phyloP scores from a whole-genome alignment of 192 early-diverging fungal genomes.

The Pilaira anomala region DNA sequence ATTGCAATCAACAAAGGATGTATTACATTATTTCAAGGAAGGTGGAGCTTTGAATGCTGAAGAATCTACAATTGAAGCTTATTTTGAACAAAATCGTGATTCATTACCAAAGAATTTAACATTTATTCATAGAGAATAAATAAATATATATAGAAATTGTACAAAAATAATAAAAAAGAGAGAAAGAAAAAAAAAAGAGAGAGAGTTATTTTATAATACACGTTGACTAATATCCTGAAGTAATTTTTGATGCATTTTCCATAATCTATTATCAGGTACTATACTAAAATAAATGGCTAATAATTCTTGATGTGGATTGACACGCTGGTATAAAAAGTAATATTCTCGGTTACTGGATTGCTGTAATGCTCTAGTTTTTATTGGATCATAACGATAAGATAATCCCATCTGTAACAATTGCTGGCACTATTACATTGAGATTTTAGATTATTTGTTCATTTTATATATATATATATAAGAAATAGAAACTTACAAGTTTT shows the following conservation, averaged over 20 bases:
- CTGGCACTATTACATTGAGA: background rate
- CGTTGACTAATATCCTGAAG: constrained; percentile 22
- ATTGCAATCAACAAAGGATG: constrained; percentile 35
- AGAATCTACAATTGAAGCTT: constrained; percentile 13
- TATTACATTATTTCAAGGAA: constrained; percentile 31
- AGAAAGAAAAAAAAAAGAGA: background rate
- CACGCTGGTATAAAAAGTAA: constrained; percentile 13
- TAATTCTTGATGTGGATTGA: background rate
- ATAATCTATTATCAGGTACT: constrained; percentile 4
- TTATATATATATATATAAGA: background rate
- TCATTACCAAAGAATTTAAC: constrained; percentile 26
- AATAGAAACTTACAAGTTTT: background rate
- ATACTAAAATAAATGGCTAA: constrained; percentile 24
- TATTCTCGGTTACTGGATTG: constrained; percentile 8
- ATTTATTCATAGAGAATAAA: constrained; percentile 22
- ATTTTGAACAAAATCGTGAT: constrained; percentile 17
- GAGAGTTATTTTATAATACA: background rate
- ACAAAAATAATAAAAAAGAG: background rate
- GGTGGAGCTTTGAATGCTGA: background rate
- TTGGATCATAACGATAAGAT: constrained; percentile 1
- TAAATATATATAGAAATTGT: background rate
- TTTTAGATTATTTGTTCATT: background rate
- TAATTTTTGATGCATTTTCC: constrained; percentile 29
- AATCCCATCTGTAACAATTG: constrained; percentile 7
- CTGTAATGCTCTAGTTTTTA: background rate